Percentiles rank a stretch among this genome's conserved stretches.
These are phyloP conservation scores for Wallacemonas sp. DNA, from an alignment of 208 protist genomes.

Conservation along the genomic window DNA sequence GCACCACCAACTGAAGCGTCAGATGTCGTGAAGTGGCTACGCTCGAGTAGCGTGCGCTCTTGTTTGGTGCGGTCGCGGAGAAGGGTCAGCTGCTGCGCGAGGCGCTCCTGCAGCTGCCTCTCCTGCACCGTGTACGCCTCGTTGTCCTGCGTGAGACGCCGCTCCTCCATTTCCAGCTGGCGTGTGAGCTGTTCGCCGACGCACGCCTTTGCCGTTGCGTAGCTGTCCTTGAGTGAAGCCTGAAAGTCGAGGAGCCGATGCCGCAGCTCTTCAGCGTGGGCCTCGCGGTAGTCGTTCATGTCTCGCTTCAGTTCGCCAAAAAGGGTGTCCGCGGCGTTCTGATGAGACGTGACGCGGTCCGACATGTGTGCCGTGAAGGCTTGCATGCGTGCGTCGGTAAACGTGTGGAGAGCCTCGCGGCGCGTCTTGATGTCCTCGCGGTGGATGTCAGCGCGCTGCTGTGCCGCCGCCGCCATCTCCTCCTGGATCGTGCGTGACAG, in stretches of 20 bases:
- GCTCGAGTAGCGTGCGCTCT: constrained; percentile 15
- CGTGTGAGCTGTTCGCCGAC: not conserved
- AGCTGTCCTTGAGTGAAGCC: not conserved
- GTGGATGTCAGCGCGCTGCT: constrained; percentile 45
- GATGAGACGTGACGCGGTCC: constrained; percentile 19
- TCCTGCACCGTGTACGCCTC: constrained; percentile 14
- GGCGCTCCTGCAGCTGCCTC: constrained; percentile 7
- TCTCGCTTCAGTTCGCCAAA: constrained; percentile 24
- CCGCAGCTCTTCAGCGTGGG: not conserved
- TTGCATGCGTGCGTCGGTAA: constrained; percentile 23
- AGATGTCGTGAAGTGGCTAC: not conserved
- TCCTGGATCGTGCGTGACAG: constrained; percentile 40
- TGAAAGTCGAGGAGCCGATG: constrained; percentile 21
- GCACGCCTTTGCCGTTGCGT: not conserved
- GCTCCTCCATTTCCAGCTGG: constrained; percentile 1
- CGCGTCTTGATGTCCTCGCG: constrained; percentile 27
- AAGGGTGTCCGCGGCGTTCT: constrained; percentile 23
- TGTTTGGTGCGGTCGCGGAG: constrained; percentile 21
- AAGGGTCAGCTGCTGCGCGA: constrained; percentile 5
- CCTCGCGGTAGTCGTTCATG: constrained; percentile 6
- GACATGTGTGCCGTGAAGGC: constrained; percentile 24
- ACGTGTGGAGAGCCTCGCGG: constrained; percentile 15
- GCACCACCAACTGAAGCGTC: not conserved
- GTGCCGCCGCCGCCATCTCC: constrained; percentile 29
- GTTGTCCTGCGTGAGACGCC: not conserved